Conservation (phyloP, 495 filamentous ascomycete genomes). For the Neurospora terricola region DNA sequence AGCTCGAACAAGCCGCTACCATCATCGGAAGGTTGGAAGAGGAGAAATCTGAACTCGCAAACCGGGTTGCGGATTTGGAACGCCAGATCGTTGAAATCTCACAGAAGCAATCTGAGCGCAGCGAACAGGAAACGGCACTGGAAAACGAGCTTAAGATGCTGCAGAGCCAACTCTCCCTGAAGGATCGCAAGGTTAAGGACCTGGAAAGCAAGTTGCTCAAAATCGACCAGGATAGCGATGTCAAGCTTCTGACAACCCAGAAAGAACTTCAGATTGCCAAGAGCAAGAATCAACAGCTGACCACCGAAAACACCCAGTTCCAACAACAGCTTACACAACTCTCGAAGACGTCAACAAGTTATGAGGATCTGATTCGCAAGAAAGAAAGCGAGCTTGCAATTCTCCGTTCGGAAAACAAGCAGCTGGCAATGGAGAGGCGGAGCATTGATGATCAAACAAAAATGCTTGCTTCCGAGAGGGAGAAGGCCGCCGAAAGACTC, state of each 20-base stretch:
- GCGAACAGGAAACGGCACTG: constrained; percentile 60
- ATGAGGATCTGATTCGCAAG: constrained; percentile 81
- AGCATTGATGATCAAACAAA: constrained; percentile 66
- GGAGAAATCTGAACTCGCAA: constrained; percentile 66
- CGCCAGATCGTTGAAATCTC: constrained; percentile 56
- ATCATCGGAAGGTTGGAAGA: constrained; percentile 76
- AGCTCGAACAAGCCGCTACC: constrained; percentile 83
- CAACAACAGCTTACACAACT: constrained; percentile 79
- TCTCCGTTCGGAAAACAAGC: constrained; percentile 72
- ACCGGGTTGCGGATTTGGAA: constrained; percentile 58
- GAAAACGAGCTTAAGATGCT: constrained; percentile 82
- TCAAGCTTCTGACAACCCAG: constrained; percentile 72
- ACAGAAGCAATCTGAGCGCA: constrained; percentile 54
- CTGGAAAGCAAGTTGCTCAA: constrained; percentile 76
- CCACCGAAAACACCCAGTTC: constrained; percentile 74
- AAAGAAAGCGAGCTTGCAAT: constrained; percentile 91
- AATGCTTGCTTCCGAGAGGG: constrained; percentile 60
- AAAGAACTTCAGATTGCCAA: constrained; percentile 69
- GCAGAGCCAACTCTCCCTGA: constrained; percentile 78
- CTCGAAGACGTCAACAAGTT: constrained; percentile 83
- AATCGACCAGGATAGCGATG: constrained; percentile 78
- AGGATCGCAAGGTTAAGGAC: constrained; percentile 84
- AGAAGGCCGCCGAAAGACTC: constrained; percentile 66
- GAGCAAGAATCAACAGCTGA: constrained; percentile 61
- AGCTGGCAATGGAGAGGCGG: constrained; percentile 65